Percentiles rank a stretch among this genome's conserved stretches.
phyloP scores from a whole-genome alignment of 2,329 filamentous ascomycete genomes.

The Shiraia sp. region DNA sequence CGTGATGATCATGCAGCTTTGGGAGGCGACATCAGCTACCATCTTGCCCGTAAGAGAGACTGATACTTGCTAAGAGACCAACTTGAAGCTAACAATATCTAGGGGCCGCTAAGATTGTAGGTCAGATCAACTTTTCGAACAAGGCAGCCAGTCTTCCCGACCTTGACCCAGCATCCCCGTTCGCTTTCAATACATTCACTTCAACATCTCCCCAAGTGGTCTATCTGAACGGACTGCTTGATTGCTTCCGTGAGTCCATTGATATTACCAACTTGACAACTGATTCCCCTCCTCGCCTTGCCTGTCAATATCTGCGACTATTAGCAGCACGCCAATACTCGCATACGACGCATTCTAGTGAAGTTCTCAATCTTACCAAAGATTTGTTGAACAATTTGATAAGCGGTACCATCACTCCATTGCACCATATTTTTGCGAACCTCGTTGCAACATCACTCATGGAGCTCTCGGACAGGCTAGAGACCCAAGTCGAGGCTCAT shows the following conservation, averaged over 20 bases:
- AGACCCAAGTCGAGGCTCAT: conserved; percentile 42
- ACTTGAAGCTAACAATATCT: conserved; percentile 10
- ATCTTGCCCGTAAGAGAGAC: conserved; percentile 40
- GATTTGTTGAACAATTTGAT: conserved; percentile 34
- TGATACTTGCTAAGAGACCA: not conserved
- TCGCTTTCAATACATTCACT: conserved; percentile 28
- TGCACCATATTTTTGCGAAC: conserved; percentile 42
- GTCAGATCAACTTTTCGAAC: conserved; percentile 34
- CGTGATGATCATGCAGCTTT: conserved; percentile 37
- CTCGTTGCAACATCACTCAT: conserved; percentile 41
- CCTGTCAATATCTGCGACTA: conserved; percentile 42
- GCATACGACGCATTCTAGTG: conserved; percentile 23
- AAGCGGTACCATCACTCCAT: conserved; percentile 33
- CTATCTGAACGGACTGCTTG: conserved; percentile 36
- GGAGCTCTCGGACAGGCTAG: conserved; percentile 40
- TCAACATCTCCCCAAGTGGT: conserved; percentile 29
- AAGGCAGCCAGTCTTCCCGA: conserved; percentile 35
- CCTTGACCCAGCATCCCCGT: conserved; percentile 33
- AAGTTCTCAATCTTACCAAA: conserved; percentile 32
- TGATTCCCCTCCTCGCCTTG: conserved; percentile 39
- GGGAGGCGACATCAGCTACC: conserved; percentile 37
- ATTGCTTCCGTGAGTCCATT: conserved; percentile 37
- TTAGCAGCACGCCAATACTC: conserved; percentile 36
- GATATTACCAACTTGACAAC: conserved; percentile 31
- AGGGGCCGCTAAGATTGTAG: conserved; percentile 39